Conservation (phyloP, 495 filamentous ascomycete genomes). For the Daldinia concentrica region DNA sequence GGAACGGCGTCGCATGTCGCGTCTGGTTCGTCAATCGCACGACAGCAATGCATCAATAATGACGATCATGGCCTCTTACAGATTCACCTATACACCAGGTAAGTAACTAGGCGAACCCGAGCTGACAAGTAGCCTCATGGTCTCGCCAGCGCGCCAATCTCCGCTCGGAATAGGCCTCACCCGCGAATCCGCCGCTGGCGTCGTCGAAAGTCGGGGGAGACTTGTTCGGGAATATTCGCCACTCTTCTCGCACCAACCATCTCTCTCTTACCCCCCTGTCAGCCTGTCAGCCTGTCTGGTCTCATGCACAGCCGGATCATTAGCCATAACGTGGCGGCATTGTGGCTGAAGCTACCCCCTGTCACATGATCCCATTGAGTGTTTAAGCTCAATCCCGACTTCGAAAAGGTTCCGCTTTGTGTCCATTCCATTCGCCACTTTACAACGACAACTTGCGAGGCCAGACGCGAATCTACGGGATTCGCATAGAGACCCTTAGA, state of each 20-base stretch:
- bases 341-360: constrained; percentile 19
- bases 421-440: constrained; percentile 3
- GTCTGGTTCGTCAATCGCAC: constrained; percentile 20
- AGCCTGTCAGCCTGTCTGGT: too few species aligned
- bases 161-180: constrained; percentile 21
- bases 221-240: constrained; percentile 39
- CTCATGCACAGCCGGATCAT: not conserved
- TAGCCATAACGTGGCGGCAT: not conserved
- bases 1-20: constrained; percentile 17
- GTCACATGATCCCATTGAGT: constrained; percentile 15
- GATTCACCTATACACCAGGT: not conserved
- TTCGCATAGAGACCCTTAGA: constrained; percentile 8
- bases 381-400: constrained; percentile 32
- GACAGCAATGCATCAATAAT: constrained; percentile 15
- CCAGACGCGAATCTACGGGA: constrained; percentile 2
- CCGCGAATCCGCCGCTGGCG: constrained; percentile 23
- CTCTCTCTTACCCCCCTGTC: not conserved
- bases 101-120: constrained; percentile 7
- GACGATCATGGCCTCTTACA: constrained; percentile 21
- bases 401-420: constrained; percentile 6
- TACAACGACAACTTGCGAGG: not conserved
- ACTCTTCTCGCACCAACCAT: constrained; percentile 27
- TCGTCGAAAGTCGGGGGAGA: constrained; percentile 10
- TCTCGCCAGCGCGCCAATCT: constrained; percentile 9
- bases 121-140: constrained; percentile 27